Base-by-base conservation (phyloP, 2,329 filamentous ascomycete species). In the Cordyceps militaris region DNA sequence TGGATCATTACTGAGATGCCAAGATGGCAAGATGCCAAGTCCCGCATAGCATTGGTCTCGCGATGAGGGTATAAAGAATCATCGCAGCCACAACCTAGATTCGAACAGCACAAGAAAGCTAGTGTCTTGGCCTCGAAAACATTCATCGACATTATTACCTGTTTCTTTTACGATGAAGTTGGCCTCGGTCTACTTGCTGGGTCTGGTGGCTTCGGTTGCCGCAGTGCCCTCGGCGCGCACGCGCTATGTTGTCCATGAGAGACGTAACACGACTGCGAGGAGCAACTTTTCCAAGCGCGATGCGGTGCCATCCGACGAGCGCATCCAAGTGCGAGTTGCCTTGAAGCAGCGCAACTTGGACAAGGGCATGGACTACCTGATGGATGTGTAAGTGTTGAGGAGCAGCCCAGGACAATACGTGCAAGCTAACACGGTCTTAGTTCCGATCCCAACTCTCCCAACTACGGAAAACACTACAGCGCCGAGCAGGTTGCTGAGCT, bases 401-500 rank as follows among this genome's bases (percentile, higher is more conserved):
- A 7, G n/a, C 5, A 6, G 10, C 30, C 3, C 16, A 8, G 4
- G 8, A 26, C 3, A 13, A 7, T 10, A n/a, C 6, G 14, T n/a
- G 19, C 9, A 24, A 6, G 6, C 36, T 52, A 23, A 52, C 23
- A 19, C 2, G 1, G 14, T 4, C 4, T 10, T 14, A 54, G 51
- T 26, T 57, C 56, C 9, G 56, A 57, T 21, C 56, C 56, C 8
- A 30, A 52, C 2, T 57, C 56, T 3, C 11, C 28, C 2, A 34
- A 44, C 9, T 59, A 34, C 23, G 57, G 52, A 28, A 65, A 57
- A 66, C 71, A 7, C 58, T 59, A 51, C 32, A 60, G 38, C 10
- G 28, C 19, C 11, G 56, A 58, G 11, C 28, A 58, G 36, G 40
- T 46, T 3, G 23, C 30, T 10, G 23, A 47, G 19, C 52, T 46